A percentile compares a stretch with the other conserved stretches of the same genome.
Evolutionary conservation across 257 asterid species (phyloP).

Genomic region (Nicotiana benthamiana): DNA sequence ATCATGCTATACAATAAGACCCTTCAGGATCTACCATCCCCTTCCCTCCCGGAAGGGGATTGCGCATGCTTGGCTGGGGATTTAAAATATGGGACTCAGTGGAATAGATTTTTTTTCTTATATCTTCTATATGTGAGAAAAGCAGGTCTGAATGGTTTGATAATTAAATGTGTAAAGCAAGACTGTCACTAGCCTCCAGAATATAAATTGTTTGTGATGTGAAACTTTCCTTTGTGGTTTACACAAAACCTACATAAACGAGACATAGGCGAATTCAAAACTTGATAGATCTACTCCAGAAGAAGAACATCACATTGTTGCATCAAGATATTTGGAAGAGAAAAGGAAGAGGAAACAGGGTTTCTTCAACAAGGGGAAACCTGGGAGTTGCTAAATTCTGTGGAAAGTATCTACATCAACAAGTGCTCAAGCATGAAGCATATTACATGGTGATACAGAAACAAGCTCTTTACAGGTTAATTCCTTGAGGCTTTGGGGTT

Average conservation of each 20-base stretch:
- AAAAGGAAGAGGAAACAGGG: not conserved
- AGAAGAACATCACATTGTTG: not conserved
- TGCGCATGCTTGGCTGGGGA: not conserved
- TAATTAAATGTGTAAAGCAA: not conserved
- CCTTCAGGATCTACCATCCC: not conserved
- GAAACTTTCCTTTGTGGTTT: not conserved
- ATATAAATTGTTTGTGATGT: not conserved
- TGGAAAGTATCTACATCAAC: conserved; percentile 91
- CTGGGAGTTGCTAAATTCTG: conserved; percentile 74
- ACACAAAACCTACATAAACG: not conserved
- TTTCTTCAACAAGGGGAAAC: not conserved
- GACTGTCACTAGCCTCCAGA: not conserved
- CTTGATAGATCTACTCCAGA: not conserved
- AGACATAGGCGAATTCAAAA: not conserved
- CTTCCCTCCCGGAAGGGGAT: not conserved
- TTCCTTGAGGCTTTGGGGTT: conserved; percentile 1
- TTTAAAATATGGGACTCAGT: not conserved
- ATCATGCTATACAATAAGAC: not conserved
- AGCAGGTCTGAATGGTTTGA: not conserved
- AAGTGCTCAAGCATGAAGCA: conserved; percentile 86
- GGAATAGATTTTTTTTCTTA: not conserved
- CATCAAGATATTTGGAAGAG: not conserved
- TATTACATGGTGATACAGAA: conserved; percentile 75
- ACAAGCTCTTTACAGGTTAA: conserved; percentile 82
- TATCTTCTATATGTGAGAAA: not conserved